phyloP scores from a whole-genome alignment of 2,329 filamentous ascomycete genomes.

The Ophiostoma ips region DNA sequence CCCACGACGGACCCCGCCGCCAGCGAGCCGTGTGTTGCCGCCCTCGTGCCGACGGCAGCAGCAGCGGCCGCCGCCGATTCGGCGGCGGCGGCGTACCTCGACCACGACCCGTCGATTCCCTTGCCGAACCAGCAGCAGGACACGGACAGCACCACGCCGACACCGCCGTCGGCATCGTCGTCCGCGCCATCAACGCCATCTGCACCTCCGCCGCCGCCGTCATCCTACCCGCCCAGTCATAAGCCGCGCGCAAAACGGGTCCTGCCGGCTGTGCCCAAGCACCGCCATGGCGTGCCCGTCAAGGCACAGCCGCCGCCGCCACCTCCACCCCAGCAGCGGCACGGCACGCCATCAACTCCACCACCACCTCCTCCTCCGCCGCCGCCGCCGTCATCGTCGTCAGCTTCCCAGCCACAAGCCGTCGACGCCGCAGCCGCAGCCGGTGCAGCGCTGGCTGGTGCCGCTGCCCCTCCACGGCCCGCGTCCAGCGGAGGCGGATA shows the following conservation, averaged over 20 bases:
- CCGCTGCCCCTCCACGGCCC: background rate
- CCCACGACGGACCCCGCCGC: conserved; percentile 14
- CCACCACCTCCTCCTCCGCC: conserved; percentile 1
- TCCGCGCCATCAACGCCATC: background rate
- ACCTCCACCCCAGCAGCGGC: background rate
- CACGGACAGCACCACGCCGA: no score
- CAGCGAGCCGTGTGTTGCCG: background rate
- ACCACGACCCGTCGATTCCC: conserved; percentile 5
- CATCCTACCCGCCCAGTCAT: conserved; percentile 7
- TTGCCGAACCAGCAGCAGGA: no score
- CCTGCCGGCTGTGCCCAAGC: conserved; percentile 41
- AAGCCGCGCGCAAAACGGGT: conserved; percentile 27
- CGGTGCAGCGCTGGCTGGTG: conserved; percentile 1
- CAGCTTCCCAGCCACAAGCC: background rate
- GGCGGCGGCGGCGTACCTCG: conserved; percentile 9
- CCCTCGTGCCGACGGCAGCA: background rate
- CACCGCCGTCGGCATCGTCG: background rate
- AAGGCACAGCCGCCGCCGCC: conserved; percentile 10
- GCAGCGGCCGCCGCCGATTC: conserved; percentile 19
- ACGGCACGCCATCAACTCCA: background rate
- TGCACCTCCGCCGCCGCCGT: background rate
- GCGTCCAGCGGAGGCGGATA: background rate
- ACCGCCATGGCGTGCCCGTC: conserved; percentile 37
- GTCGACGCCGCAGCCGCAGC: background rate
- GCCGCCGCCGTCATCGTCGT: background rate